Evolutionary conservation across 352 stramenopile species (phyloP).

Genomic region (Phytopythium aichiense): DNA sequence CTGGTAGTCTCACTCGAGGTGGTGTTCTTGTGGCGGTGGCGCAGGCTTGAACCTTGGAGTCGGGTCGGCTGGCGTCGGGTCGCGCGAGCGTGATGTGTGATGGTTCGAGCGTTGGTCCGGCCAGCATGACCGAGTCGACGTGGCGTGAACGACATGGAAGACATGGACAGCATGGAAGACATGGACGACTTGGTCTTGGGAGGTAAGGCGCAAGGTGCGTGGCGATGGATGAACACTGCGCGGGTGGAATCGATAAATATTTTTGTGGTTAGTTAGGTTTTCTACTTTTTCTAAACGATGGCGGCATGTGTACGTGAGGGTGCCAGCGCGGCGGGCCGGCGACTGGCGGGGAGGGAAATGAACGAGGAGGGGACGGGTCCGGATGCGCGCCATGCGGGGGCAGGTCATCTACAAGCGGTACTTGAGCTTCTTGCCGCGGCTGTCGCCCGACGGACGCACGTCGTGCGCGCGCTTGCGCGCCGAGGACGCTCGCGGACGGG

Average conservation of each 20-base stretch:
- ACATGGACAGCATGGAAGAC: too few species aligned
- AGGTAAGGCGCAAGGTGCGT: background rate
- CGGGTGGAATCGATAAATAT: conserved; percentile 39
- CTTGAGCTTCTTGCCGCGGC: conserved; percentile 56
- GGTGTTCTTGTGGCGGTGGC: too few species aligned
- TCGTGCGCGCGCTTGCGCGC: conserved; percentile 47
- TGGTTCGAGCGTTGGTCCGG: background rate
- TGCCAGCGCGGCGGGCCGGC: conserved; percentile 11
- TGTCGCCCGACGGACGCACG: conserved; percentile 19
- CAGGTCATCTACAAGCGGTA: conserved; percentile 47
- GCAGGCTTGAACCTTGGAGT: too few species aligned
- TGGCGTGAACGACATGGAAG: too few species aligned
- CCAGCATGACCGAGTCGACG: too few species aligned
- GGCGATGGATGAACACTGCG: background rate
- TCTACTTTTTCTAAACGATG: conserved; percentile 64
- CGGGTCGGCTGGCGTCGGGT: too few species aligned
- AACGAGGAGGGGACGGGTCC: conserved; percentile 7
- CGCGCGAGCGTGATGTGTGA: background rate
- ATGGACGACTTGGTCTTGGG: too few species aligned
- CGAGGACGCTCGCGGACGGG: conserved; percentile 20
- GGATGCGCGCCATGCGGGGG: conserved; percentile 18
- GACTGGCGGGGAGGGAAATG: conserved; percentile 9
- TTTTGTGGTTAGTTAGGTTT: conserved; percentile 54
- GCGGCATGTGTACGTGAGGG: conserved; percentile 8
- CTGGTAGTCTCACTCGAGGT: too few species aligned